These are phyloP conservation scores for Entrophospora sp. DNA, from an alignment of 192 early-diverging fungal species.

Conservation along the genomic window DNA sequence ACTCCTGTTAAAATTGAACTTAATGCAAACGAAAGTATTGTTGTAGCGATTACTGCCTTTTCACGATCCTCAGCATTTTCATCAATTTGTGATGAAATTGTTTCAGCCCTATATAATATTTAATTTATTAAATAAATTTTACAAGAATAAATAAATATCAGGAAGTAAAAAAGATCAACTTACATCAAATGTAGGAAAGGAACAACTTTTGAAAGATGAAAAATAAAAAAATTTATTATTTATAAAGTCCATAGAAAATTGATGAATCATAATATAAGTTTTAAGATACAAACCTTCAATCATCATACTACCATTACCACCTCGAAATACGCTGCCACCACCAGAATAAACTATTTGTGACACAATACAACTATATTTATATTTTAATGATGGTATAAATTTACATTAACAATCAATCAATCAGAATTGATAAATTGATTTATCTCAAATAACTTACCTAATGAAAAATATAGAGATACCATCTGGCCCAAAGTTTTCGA, in stretches of 20 bases:
- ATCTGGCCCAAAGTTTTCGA: constrained; percentile 61
- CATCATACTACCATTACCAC: constrained; percentile 89
- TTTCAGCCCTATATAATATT: constrained; percentile 41
- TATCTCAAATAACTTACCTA: constrained; percentile 32
- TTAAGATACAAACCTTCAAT: constrained; percentile 31
- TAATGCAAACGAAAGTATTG: constrained; percentile 79
- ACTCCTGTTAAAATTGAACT: constrained; percentile 85
- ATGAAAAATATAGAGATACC: constrained; percentile 97
- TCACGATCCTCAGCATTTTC: constrained; percentile 46
- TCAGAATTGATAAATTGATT: not conserved
- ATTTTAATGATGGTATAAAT: not conserved
- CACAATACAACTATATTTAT: constrained; percentile 38
- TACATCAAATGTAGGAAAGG: constrained; percentile 83
- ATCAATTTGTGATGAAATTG: constrained; percentile 52
- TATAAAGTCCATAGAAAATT: not conserved
- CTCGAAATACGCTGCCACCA: constrained; percentile 87
- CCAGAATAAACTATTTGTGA: constrained; percentile 62
- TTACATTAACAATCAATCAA: not conserved
- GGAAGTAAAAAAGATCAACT: constrained; percentile 13
- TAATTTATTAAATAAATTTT: not conserved
- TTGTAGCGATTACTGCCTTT: constrained; percentile 74
- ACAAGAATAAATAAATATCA: not conserved
- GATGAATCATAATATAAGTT: not conserved
- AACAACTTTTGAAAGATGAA: constrained; percentile 45
- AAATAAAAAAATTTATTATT: constrained; percentile 3